Evolutionary conservation across 805 yeast species (phyloP), one percentile per base, ranked within the genome.

Genomic region (Lachancea sp.): DNA sequence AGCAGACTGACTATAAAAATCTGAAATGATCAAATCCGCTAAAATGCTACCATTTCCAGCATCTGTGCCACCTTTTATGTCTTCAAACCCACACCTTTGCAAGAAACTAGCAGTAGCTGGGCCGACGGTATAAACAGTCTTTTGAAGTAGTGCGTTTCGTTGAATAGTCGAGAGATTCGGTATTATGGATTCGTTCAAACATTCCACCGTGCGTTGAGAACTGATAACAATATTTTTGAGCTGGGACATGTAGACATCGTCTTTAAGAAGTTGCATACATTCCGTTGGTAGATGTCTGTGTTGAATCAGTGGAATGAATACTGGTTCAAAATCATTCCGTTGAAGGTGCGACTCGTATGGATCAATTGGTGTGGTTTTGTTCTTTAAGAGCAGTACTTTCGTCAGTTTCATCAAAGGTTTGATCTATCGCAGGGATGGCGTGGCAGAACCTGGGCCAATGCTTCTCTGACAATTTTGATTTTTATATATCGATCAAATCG

Each of bases 151-250:
- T 0, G 36, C 40, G 6, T 56, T 49, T 41, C 43, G 55, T 7
- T 35, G 45, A 1, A 35, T 51, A 0, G 31, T 34, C 2, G 51
- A 15, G 9, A 64, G 43, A 1, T 31, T 24, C 7, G 62, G 52
- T 1, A 61, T 36, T 5, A 80, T 61, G 11, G 74, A 57, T 28
- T 67, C 65, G 45, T 74, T 74, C 9, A 87, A 60, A 4, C 86
- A 80, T 50, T 89, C 96, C 0, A 89, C 95, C 2, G 96, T 95
- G 48, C 97, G 62, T 57, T 90, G 97, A 2, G 95, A 83, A 0
- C 97, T 89, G 3, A 90, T 78, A 8, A 90, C 81, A 26, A 87
- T 61, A 0, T 79, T 74, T 29, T 71, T 69, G 21, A 69, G 64
- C 0, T 61, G 50, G 1, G 51, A 34, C 1, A 73, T 44, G 45